A percentile compares a stretch with the other conserved stretches of the same genome.
Evolutionary conservation across 2,329 filamentous ascomycete genomes (phyloP).

Genomic region (Apiospora kogelbergensis): DNA sequence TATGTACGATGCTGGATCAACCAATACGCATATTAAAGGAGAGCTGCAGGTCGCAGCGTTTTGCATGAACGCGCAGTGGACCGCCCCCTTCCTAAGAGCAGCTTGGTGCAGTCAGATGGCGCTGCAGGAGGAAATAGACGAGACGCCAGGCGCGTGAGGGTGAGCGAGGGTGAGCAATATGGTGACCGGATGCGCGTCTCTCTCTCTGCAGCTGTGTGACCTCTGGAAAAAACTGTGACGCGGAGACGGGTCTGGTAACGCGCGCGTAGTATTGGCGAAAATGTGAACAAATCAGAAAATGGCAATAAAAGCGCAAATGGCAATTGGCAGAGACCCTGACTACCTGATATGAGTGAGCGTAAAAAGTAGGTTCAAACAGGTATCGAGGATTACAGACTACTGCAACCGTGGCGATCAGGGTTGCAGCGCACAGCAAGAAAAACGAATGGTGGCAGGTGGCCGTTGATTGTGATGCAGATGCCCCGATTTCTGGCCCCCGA

Average conservation of each 20-base stretch:
- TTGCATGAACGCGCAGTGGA: slow-evolving; percentile 11
- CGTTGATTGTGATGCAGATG: slow-evolving; percentile 8
- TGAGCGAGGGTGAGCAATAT: neutral
- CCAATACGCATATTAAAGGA: slow-evolving; percentile 4
- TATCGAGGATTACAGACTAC: slow-evolving; percentile 3
- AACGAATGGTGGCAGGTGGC: slow-evolving; percentile 2
- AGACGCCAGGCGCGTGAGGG: neutral
- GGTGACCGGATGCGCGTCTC: neutral
- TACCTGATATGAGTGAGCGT: neutral
- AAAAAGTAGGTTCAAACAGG: slow-evolving; percentile 1
- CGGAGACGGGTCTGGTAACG: neutral
- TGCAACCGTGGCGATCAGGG: slow-evolving; percentile 9
- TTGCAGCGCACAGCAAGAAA: slow-evolving; percentile 2
- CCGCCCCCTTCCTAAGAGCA: slow-evolving; percentile 2
- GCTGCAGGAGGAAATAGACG: neutral
- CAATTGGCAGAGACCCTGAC: neutral
- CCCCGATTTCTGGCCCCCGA: neutral
- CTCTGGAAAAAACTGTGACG: neutral
- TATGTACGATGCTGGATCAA: slow-evolving; percentile 1
- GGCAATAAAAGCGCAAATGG: neutral
- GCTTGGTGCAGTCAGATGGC: neutral
- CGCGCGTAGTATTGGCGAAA: neutral
- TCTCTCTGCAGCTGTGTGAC: neutral
- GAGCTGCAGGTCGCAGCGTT: slow-evolving; percentile 7
- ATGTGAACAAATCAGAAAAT: slow-evolving; percentile 1